phyloP scores from a whole-genome alignment of 129 eudicot species.

The Apium graveolens region DNA sequence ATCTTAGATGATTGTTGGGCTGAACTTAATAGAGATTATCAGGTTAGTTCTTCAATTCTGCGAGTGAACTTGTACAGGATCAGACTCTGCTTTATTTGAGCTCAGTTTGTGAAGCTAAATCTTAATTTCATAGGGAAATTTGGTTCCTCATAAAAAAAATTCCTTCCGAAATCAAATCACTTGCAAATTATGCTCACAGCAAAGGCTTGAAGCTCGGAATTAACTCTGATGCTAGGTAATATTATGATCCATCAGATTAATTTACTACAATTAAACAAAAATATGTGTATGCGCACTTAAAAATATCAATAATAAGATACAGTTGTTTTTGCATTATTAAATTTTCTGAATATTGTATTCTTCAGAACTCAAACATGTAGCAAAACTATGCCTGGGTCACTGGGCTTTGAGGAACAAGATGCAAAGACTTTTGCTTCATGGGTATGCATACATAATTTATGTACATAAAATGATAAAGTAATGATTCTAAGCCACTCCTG shows the following conservation, averaged over 20 bases:
- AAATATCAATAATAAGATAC: no score
- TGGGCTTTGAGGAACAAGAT: conserved; percentile 77
- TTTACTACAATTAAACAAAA: no score
- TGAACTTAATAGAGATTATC: conserved; percentile 65
- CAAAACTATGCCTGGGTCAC: conserved; percentile 76
- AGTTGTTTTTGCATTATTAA: background rate
- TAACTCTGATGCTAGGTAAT: no score
- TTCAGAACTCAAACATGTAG: conserved; percentile 80
- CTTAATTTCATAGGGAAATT: no score
- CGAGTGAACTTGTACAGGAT: background rate
- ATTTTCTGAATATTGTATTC: background rate
- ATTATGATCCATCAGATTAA: no score
- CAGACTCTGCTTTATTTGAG: no score
- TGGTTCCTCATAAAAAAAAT: no score
- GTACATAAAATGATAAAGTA: no score
- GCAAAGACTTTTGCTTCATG: conserved; percentile 94
- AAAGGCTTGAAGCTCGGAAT: no score
- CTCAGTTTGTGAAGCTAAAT: no score
- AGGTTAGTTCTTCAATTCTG: conserved; percentile 22
- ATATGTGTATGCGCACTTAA: no score
- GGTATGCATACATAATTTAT: conserved; percentile 39
- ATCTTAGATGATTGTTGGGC: conserved; percentile 99
- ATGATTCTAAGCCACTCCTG: no score
- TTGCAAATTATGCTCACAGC: conserved; percentile 80
- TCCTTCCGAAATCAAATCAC: conserved; percentile 87